Base-by-base conservation (phyloP, 768 basidiomycete genomes). In the Galerina marginata region DNA sequence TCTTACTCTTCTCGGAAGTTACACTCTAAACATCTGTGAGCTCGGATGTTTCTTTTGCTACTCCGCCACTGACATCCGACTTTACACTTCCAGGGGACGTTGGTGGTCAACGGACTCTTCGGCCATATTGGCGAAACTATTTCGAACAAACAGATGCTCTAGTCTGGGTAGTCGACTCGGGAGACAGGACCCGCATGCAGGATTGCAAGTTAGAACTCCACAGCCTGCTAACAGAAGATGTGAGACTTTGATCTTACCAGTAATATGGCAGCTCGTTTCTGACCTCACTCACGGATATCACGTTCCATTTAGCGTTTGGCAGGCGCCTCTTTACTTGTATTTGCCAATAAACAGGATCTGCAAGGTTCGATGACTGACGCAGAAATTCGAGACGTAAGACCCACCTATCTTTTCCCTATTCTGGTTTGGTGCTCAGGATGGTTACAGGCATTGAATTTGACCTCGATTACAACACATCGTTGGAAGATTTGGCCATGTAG, bases 81-180 rank as follows among this genome's bases (percentile, higher is more conserved):
- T 54, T 59, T 51, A 56, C 55, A 46, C 59, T 63, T 66, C 58
- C 67, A 98, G 96, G 96, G 97, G 97, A 99, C 73, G 95, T 99
- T 38, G 97, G 97, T 38, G 96, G 97, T 23, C 97, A 99, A 74
- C 87, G 90, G 58, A 96, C 94, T 0, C 87, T 99, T 53, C 86
- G 97, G 33, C 96, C 97, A 6, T 99, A 99, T 74, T 99, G 97
- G 97, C 82, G 94, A 25, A 99, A 99, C 74, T 99, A 99, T 77
- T 99, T 99, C 67, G 97, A 99, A 75, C 93, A 95, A 75, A 99
- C 97, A 9, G 97, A 99, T 75, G 96, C 92, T 6, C 81, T 99
- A 45, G 95, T 99, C 37, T 99, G 97, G 97, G 96, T 99, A 15
- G 96, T 99, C 43, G 97, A 99, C 78, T 96, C 95, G 0, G 86